phyloP scores from a whole-genome alignment of 768 basidiomycete genomes.

The Grammothele lineata region DNA sequence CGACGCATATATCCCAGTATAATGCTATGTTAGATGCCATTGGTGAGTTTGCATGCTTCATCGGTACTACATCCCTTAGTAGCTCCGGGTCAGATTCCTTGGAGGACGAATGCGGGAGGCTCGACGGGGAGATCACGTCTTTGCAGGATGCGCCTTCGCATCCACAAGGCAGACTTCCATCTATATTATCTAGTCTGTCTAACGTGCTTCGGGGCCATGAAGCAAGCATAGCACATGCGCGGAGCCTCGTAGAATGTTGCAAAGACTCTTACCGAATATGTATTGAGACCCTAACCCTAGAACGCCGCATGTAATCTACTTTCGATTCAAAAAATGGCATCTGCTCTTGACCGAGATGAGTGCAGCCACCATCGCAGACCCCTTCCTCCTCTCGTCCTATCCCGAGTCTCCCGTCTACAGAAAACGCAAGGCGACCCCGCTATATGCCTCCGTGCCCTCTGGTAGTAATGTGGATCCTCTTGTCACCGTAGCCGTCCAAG shows the following conservation, averaged over 20 bases:
- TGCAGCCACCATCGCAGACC: conserved; percentile 33
- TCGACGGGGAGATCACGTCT: too few species aligned
- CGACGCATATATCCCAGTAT: conserved; percentile 7
- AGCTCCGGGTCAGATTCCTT: background rate
- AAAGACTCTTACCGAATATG: conserved; percentile 12
- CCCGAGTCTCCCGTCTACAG: conserved; percentile 15
- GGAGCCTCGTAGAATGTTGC: conserved; percentile 3
- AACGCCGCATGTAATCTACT: background rate
- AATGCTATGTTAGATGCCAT: conserved; percentile 5
- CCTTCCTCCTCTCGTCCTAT: conserved; percentile 38
- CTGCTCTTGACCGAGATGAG: conserved; percentile 23
- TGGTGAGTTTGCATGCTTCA: conserved; percentile 5
- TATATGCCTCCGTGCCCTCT: conserved; percentile 11
- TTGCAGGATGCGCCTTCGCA: too few species aligned
- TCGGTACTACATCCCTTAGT: background rate
- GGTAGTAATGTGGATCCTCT: conserved; percentile 40
- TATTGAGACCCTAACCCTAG: conserved; percentile 14
- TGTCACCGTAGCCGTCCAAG: conserved; percentile 65
- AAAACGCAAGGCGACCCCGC: conserved; percentile 7
- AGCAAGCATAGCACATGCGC: conserved; percentile 3
- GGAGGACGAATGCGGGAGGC: conserved; percentile 4
- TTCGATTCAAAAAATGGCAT: conserved; percentile 5
- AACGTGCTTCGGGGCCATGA: background rate
- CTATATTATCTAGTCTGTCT: too few species aligned
- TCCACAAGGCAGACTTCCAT: too few species aligned